A percentile compares a stretch with the other conserved stretches of the same genome.
Conservation (phyloP, 2,329 filamentous ascomycete genomes). For the Didymella pinodella region DNA sequence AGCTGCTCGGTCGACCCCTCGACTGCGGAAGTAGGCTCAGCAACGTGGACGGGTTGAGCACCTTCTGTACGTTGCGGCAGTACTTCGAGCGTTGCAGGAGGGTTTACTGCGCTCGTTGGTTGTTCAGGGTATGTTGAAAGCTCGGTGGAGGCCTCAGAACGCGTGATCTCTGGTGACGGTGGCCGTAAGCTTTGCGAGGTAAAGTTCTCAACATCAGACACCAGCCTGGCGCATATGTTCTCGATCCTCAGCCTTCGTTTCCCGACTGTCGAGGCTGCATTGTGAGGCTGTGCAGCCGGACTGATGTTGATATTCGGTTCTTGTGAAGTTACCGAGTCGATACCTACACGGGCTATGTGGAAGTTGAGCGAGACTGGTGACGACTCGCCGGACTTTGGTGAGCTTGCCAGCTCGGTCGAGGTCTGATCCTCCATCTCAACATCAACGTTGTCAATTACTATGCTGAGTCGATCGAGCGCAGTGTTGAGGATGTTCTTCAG, state of each 20-base stretch:
- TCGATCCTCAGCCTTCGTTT: slow-evolving; percentile 71
- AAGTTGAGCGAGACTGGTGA: slow-evolving; percentile 70
- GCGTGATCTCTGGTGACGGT: slow-evolving; percentile 64
- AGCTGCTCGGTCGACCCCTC: slow-evolving; percentile 9
- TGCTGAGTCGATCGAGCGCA: slow-evolving; percentile 73
- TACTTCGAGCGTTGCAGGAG: background rate
- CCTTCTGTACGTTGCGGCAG: background rate
- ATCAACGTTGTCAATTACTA: slow-evolving; percentile 70
- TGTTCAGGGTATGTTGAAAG: slow-evolving; percentile 30
- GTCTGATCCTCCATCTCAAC: slow-evolving; percentile 69
- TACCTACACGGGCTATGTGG: slow-evolving; percentile 68
- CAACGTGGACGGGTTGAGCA: background rate
- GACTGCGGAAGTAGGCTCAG: slow-evolving; percentile 7
- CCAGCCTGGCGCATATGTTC: slow-evolving; percentile 69
- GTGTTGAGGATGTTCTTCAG: slow-evolving; percentile 76
- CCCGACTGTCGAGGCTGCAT: slow-evolving; percentile 62
- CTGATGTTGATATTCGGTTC: slow-evolving; percentile 36
- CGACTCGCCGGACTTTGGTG: slow-evolving; percentile 57
- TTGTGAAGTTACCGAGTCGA: slow-evolving; percentile 66
- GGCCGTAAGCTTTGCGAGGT: slow-evolving; percentile 66
- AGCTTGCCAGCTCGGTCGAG: slow-evolving; percentile 59
- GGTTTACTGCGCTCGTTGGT: slow-evolving; percentile 13
- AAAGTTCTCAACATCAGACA: slow-evolving; percentile 73
- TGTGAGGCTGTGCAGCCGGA: slow-evolving; percentile 20
- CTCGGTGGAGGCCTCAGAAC: slow-evolving; percentile 50